Conservation (phyloP, 257 asterid genomes). For the Solanum neorickii region DNA sequence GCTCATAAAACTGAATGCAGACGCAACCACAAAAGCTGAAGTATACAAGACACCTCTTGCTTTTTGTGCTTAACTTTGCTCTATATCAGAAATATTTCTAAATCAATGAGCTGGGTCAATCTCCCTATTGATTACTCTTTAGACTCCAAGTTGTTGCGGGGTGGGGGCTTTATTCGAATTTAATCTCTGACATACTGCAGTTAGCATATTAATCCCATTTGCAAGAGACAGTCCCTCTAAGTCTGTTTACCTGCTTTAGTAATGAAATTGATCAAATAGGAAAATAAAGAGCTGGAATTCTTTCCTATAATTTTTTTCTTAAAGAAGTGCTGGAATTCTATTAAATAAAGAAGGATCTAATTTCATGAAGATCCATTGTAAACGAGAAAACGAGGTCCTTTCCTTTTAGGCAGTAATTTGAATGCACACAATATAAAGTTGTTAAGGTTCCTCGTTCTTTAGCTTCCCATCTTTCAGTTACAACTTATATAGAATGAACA, state of each 20-base stretch:
- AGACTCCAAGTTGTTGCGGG: neutral
- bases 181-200: neutral
- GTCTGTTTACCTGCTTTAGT: neutral
- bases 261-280: neutral
- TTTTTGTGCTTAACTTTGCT: neutral
- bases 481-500: neutral
- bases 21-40: slow-evolving; percentile 54
- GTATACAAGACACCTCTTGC: slow-evolving; percentile 17
- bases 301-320: neutral
- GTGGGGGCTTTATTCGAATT: neutral
- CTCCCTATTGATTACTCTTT: neutral
- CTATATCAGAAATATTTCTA: neutral
- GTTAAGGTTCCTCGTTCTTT: neutral
- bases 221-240: neutral
- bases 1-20: slow-evolving; percentile 70
- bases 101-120: neutral
- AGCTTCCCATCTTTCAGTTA: neutral
- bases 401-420: neutral
- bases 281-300: neutral
- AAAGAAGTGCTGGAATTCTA: neutral
- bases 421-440: neutral
- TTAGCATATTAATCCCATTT: neutral
- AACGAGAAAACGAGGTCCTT: neutral
- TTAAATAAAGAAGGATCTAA: neutral
- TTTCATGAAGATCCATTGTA: neutral